phyloP scores from a whole-genome alignment of 1,284 basidiomycete genomes.

The Dichomitus squalens region DNA sequence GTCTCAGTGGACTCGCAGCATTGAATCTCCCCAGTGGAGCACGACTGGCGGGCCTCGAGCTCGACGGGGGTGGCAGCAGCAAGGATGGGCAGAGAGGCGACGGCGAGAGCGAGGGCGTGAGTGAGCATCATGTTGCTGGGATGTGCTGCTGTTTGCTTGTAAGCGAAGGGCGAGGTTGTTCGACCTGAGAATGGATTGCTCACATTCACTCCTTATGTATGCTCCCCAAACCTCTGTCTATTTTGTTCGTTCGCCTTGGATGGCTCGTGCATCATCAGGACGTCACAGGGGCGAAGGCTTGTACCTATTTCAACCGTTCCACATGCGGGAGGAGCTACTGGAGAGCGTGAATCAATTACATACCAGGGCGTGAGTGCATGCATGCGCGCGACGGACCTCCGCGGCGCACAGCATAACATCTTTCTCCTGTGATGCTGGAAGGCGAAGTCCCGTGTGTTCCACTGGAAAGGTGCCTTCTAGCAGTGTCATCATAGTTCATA shows the following conservation, averaged over 20 bases:
- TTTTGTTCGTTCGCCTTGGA: neutral
- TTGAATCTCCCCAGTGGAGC: constrained; percentile 29
- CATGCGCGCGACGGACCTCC: too few species aligned
- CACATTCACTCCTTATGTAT: neutral
- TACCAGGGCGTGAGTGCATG: too few species aligned
- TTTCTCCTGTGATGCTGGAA: too few species aligned
- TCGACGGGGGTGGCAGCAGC: constrained; percentile 22
- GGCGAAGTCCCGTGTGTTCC: too few species aligned
- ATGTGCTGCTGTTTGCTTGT: neutral
- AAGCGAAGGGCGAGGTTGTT: constrained; percentile 1
- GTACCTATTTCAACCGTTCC: neutral
- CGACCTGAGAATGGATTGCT: constrained; percentile 5
- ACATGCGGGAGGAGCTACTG: neutral
- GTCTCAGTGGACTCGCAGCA: constrained; percentile 26
- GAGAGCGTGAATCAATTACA: neutral
- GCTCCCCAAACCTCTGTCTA: neutral
- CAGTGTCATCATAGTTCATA: neutral
- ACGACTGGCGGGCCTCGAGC: constrained; percentile 16
- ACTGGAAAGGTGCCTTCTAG: neutral
- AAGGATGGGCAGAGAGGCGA: constrained; percentile 21
- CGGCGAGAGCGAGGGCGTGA: constrained; percentile 6
- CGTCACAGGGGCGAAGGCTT: neutral
- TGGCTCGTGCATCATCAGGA: neutral
- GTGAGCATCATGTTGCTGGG: constrained; percentile 15
- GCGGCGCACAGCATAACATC: too few species aligned